Conservation (phyloP, 23 red algal species). For the Gracilaria caudata region DNA sequence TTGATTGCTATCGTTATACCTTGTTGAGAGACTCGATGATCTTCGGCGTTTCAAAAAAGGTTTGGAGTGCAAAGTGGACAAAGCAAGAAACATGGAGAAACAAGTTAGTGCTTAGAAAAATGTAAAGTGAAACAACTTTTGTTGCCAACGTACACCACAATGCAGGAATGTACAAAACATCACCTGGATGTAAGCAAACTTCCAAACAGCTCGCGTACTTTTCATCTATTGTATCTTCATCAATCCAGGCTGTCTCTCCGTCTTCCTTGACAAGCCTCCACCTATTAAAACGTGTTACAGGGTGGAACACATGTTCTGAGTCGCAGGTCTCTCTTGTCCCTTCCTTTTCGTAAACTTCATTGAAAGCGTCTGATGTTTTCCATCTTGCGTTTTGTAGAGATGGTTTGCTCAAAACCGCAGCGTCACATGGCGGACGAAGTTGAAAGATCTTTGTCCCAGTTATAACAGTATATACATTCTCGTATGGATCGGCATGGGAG, state of each 20-base stretch:
- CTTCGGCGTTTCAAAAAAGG: neutral
- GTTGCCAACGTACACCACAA: constrained; percentile 52
- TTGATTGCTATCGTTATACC: constrained; percentile 81
- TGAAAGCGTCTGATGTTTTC: neutral
- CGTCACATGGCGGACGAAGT: constrained; percentile 70
- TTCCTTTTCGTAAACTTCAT: neutral
- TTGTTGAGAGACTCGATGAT: constrained; percentile 55
- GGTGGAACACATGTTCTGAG: neutral
- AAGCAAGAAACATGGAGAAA: neutral
- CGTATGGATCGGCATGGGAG: constrained; percentile 69
- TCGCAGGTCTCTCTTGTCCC: neutral
- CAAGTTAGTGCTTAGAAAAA: neutral
- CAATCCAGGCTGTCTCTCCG: constrained; percentile 35
- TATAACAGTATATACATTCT: constrained; percentile 71
- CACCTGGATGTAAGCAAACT: constrained; percentile 57
- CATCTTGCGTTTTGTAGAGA: constrained; percentile 37
- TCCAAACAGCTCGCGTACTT: neutral
- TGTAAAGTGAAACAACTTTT: neutral
- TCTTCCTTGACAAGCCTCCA: constrained; percentile 43
- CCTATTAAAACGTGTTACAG: constrained; percentile 20
- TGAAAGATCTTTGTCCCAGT: constrained; percentile 67
- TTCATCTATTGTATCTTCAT: constrained; percentile 19
- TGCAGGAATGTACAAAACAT: constrained; percentile 73
- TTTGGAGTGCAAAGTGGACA: neutral
- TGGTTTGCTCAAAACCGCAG: constrained; percentile 45